Conservation (phyloP, 2,329 filamentous ascomycete genomes). For the Apiospora malaysiana region DNA sequence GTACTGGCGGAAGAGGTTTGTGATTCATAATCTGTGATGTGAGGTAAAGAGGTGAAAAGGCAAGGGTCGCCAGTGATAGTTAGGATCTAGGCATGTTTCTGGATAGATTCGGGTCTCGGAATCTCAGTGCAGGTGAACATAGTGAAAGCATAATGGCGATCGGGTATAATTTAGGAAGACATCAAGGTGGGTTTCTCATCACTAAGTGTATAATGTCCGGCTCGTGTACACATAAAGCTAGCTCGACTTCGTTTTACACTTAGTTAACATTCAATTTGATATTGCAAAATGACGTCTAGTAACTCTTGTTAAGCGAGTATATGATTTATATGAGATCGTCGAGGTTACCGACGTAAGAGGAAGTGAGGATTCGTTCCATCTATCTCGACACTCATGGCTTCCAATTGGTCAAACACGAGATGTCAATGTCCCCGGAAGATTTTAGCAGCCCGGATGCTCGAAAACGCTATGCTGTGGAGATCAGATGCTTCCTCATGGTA, state of each 20-base stretch:
- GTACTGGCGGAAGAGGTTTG: conserved; percentile 21
- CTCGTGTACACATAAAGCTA: no score
- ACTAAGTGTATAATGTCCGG: no score
- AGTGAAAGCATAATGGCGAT: no score
- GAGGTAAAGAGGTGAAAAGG: neutral
- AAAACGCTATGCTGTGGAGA: neutral
- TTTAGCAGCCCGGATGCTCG: neutral
- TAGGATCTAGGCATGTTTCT: neutral
- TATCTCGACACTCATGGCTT: neutral
- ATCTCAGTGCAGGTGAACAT: no score
- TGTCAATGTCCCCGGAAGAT: neutral
- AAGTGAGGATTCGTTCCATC: neutral
- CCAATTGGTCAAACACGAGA: neutral
- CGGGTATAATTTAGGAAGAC: no score
- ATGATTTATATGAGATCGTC: neutral
- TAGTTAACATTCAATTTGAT: no score
- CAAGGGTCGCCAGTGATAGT: neutral
- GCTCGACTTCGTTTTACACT: no score
- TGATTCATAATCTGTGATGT: conserved; percentile 27
- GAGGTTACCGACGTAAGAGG: neutral
- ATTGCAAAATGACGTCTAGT: no score
- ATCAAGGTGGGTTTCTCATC: no score
- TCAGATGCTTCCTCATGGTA: neutral
- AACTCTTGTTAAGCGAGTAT: no score
- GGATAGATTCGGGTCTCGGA: no score